Base-by-base conservation (phyloP, 2,329 filamentous ascomycete genomes). In the Botrytis cinerea region DNA sequence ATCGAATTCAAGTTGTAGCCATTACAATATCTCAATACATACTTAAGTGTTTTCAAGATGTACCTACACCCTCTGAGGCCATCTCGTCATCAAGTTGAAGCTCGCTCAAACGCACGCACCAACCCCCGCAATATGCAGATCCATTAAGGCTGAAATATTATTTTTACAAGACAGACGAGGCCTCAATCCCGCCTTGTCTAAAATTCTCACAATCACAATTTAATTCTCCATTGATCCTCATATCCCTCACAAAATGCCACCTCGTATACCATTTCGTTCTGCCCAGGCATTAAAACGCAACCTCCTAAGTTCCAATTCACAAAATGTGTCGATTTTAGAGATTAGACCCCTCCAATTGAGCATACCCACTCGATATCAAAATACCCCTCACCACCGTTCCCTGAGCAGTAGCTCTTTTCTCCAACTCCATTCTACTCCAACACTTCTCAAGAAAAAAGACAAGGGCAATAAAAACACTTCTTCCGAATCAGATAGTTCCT, bases 361-460 rank as follows among this genome's bases (percentile, higher is more conserved):
- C 38, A 22, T 32, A 69, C 38, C 48, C 48, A 45, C 25, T 20
- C 35, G 25, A 43, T 28, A 43, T 35, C 25, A 25, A 45, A 69
- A 57, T 45, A 43, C 51, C 51, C 51, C 66, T 57, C 66, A 69
- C 8, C 10, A 57, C 10, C 66, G 66, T 40, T 5, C 28, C 69
- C 57, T 43, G 43, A 71, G 46, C 38, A 70, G 20, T 59, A 70
- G 54, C 10, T 64, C 73, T 22, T 35, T 48, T 14, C 38, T 35
- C 12, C 54, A 73, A 9, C 76, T 80, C 72, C 76, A 75, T 4
- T 46, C 61, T 5, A 75, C 72, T 0, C 72, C 75, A 1, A n/a
- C 68, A 4, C 74, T 78, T 10, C 63, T 74, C 35, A 79, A 80
- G 54, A 78, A 80, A 63, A 80, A 80, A 75, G 70, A 68, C 1